Evolutionary conservation across 164 flowering plant genomes (phyloP).

Genomic region (Echeveria elegans): DNA sequence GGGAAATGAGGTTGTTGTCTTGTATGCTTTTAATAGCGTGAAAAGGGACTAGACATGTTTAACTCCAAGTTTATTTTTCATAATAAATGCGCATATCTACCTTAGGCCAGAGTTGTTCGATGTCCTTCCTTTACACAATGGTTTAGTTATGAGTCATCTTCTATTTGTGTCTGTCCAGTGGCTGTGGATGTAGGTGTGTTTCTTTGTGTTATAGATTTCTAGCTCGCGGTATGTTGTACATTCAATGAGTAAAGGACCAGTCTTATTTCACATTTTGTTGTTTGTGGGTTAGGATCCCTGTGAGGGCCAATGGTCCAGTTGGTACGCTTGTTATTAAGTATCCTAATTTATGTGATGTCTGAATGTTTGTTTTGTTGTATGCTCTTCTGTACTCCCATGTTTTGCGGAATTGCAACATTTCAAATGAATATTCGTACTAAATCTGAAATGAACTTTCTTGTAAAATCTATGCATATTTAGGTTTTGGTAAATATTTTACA

Average conservation of each 20-base stretch:
- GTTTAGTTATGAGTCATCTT: neutral
- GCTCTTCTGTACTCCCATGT: neutral
- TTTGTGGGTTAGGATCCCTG: neutral
- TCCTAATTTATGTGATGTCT: neutral
- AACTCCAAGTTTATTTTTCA: neutral
- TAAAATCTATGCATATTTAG: neutral
- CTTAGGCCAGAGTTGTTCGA: neutral
- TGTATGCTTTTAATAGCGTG: neutral
- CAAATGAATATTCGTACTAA: neutral
- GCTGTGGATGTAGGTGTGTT: too few relatives aligned
- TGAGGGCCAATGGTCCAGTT: neutral
- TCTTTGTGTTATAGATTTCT: neutral
- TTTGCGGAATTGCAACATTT: neutral
- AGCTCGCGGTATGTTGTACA: neutral
- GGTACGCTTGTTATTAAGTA: neutral
- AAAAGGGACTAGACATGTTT: conserved; percentile 2
- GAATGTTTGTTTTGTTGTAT: neutral
- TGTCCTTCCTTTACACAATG: neutral
- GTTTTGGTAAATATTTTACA: neutral
- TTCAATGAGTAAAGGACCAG: neutral
- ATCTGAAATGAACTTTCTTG: neutral
- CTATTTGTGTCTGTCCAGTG: neutral
- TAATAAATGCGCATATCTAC: conserved; percentile 2
- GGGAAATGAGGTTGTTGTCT: neutral
- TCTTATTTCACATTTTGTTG: neutral